Percentiles rank a stretch among this genome's conserved stretches.
Evolutionary conservation across 257 asterid genomes (phyloP).

Genomic region (Nicotiana knightiana): DNA sequence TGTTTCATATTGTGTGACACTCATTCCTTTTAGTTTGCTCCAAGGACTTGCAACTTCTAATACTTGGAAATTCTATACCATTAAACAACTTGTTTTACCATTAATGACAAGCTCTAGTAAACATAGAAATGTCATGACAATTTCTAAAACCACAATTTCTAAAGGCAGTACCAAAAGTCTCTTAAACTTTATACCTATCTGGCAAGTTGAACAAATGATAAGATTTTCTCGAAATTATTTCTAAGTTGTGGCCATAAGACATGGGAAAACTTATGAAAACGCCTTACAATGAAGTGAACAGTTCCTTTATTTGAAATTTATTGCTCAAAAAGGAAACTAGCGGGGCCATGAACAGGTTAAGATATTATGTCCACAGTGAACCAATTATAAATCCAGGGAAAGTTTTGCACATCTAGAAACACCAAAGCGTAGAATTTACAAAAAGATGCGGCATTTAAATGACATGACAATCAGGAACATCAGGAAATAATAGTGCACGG

Average conservation of each 20-base stretch:
- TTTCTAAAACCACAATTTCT: no score
- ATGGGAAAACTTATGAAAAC: not conserved
- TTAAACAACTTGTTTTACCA: no score
- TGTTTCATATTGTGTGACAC: not conserved
- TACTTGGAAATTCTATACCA: not conserved
- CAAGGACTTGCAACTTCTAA: not conserved
- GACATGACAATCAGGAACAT: not conserved
- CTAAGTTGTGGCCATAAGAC: not conserved
- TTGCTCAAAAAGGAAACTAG: not conserved
- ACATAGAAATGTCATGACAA: no score
- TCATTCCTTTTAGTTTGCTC: not conserved
- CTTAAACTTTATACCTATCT: not conserved
- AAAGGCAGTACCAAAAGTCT: no score
- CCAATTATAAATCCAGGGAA: not conserved
- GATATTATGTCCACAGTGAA: not conserved
- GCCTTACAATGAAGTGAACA: not conserved
- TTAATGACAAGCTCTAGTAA: no score
- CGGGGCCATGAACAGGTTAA: not conserved
- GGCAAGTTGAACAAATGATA: not conserved
- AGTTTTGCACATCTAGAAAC: not conserved
- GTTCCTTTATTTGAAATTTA: no score
- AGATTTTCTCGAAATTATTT: not conserved
- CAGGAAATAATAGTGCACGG: not conserved
- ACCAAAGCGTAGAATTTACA: slow-evolving; percentile 1
- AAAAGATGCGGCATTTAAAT: not conserved